Evolutionary conservation across 179 eudicot genomes (phyloP).

Genomic region (Drosera spatulata): DNA sequence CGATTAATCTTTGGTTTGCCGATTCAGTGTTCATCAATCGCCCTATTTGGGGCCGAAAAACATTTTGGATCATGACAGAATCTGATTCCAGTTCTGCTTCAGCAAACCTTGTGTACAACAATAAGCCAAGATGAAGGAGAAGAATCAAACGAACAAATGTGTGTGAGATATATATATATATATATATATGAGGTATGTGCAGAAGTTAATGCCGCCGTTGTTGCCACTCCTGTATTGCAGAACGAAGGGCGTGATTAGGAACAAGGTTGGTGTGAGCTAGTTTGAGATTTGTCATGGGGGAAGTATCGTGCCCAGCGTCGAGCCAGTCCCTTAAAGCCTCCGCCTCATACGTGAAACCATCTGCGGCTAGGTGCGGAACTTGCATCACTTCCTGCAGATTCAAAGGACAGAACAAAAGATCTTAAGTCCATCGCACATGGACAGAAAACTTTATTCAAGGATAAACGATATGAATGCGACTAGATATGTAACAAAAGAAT

Average conservation of each 20-base stretch:
- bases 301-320: constrained; percentile 28
- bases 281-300: constrained; percentile 30
- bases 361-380: constrained; percentile 33
- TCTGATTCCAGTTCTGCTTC: no score
- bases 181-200: no score
- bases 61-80: no score
- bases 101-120: no score
- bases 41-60: no score
- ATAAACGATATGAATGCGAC: background rate
- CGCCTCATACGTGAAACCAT: constrained; percentile 37
- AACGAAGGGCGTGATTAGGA: constrained; percentile 34
- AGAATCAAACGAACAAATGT: no score
- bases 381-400: constrained; percentile 39
- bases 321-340: constrained; percentile 39
- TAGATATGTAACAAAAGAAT: background rate
- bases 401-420: background rate
- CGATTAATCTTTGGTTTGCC: no score
- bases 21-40: no score
- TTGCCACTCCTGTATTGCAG: constrained; percentile 35
- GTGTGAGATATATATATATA: no score
- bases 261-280: constrained; percentile 22
- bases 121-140: no score
- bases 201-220: constrained; percentile 1
- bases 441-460: background rate
- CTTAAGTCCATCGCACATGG: no score